These are phyloP conservation scores for Terana coerulea DNA, from an alignment of 768 basidiomycete species.

Conservation along the genomic window DNA sequence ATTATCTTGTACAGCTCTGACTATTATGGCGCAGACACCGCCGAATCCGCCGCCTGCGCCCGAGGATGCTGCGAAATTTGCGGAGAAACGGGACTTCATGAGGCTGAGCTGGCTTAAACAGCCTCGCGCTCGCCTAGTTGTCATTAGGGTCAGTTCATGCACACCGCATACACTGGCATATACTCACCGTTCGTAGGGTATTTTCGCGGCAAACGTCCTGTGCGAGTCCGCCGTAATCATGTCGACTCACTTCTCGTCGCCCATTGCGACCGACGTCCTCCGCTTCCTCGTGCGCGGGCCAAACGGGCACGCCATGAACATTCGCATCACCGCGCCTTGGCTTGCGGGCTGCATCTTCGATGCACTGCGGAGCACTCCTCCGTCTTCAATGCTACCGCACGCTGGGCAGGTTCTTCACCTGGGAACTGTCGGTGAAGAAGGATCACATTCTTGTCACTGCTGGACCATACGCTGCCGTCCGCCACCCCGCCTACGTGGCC, in stretches of 20 bases:
- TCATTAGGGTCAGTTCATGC: not conserved
- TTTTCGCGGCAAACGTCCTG: not conserved
- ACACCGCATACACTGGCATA: not conserved
- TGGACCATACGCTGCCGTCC: constrained; percentile 27
- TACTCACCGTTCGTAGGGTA: not conserved
- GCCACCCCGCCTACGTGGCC: constrained; percentile 25
- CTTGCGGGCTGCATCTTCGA: too few relatives aligned
- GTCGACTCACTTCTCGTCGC: not conserved
- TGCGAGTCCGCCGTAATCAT: not conserved
- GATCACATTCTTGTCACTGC: constrained; percentile 19
- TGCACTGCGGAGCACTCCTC: not conserved
- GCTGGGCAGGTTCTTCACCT: not conserved
- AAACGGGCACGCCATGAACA: not conserved
- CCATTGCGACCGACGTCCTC: not conserved
- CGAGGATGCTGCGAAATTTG: not conserved
- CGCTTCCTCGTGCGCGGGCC: not conserved
- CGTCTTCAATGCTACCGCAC: not conserved
- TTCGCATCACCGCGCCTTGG: not conserved
- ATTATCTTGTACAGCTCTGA: not conserved
- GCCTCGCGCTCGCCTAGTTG: not conserved
- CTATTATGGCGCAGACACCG: not conserved
- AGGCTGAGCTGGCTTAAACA: not conserved
- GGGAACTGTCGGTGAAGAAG: constrained; percentile 30
- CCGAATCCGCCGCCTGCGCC: not conserved
- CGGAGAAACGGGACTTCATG: not conserved